Evolutionary conservation across 768 basidiomycete species (phyloP), one percentile per base, ranked within the genome.

Genomic region (Lentinula edodes): DNA sequence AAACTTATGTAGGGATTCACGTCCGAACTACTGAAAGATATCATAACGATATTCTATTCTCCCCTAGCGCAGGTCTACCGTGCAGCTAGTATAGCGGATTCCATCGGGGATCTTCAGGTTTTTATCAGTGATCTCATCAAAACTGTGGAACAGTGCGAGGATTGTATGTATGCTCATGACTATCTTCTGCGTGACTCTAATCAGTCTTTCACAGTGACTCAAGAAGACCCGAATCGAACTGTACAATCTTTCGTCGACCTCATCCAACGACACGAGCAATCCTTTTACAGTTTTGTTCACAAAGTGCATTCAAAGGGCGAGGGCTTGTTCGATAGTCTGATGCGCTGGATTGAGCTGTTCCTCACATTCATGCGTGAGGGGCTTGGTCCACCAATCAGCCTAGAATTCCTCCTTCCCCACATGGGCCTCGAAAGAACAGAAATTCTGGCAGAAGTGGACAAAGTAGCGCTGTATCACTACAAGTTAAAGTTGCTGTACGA

Each of bases 301-400:
- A 97, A 96, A 67, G 97, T 99, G 1, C 97, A 99, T 70, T 89
- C 93, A 50, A 98, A 98, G 71, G 97, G 97, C 39, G 90, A 95
- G 69, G 90, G 88, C 20, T 81, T 99, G 12, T 99, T 99, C 72
- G 90, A 95, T 68, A 85, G 82, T 68, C 85, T 99, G 61, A 98
- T 98, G 94, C 83, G 80, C 42, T 99, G 97, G 97, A 90, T 97
- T 72, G 95, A 98, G 73, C 84, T 92, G 39, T 98, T 98, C 78
- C 80, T 98, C 62, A 90, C 90, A 28, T 83, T 91, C 58, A 84
- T 95, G 52, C 90, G 97, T 10, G 94, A 95, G 63, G 97, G 97
- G 5, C 74, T 98, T 5, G 90, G 92, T 3, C 74, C 77, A 13
- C 75, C 80, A 3, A 75, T 97, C 70, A 90, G 88, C 65, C 85